A percentile compares a stretch with the other conserved stretches of the same genome.
Conservation (phyloP, 2,329 filamentous ascomycete genomes). For the Pestalotiopsis sp. region DNA sequence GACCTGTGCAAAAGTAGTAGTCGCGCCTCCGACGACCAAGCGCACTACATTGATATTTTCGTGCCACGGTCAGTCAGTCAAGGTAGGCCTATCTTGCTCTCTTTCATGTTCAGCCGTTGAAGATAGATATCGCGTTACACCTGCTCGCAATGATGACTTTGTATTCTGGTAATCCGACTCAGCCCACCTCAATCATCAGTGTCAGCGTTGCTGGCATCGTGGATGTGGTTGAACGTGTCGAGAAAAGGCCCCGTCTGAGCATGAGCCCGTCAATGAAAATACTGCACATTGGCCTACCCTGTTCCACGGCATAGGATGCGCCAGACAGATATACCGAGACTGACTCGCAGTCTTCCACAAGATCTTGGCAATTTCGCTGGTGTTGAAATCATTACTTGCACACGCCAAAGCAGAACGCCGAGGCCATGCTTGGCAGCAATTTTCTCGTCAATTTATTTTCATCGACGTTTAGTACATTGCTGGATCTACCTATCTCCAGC, state of each 20-base stretch:
- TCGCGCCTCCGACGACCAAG: neutral
- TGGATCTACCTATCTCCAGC: too few species aligned
- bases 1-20: too few species aligned
- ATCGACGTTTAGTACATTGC: too few species aligned
- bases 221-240: constrained; percentile 12
- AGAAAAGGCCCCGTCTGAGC: constrained; percentile 10
- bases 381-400: neutral
- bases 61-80: neutral
- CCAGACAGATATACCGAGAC: neutral
- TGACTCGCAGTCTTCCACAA: neutral
- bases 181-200: neutral
- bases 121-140: neutral
- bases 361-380: neutral
- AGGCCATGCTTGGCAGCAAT: too few species aligned
- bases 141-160: constrained; percentile 11
- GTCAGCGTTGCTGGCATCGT: neutral
- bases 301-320: neutral
- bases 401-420: too few species aligned
- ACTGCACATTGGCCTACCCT: neutral
- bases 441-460: too few species aligned
- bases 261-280: neutral
- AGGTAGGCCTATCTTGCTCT: neutral
- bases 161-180: constrained; percentile 12
- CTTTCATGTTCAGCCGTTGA: neutral
- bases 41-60: neutral